A percentile compares a stretch with the other conserved stretches of the same genome.
These are phyloP conservation scores for Dryas drummondii DNA, from an alignment of 306 rosid species.

Conservation along the genomic window DNA sequence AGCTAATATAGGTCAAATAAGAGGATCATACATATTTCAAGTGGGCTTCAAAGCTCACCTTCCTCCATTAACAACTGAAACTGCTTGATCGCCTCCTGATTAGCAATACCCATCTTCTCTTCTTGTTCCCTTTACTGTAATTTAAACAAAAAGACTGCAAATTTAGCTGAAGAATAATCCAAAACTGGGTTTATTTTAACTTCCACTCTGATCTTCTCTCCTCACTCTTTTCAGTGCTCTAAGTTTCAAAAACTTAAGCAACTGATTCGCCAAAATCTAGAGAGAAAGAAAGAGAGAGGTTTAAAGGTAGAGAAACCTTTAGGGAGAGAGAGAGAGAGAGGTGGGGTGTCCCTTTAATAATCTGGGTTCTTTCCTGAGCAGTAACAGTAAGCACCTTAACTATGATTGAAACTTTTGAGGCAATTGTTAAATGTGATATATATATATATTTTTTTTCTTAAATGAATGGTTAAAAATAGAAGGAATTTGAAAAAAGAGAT, in stretches of 20 bases:
- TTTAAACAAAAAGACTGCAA: constrained; percentile 8
- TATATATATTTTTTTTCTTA: background rate
- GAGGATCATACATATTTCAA: constrained; percentile 20
- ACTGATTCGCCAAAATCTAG: constrained; percentile 18
- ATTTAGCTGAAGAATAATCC: constrained; percentile 22
- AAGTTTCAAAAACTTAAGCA: constrained; percentile 6
- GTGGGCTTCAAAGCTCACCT: constrained; percentile 37
- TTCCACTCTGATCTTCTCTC: constrained; percentile 15
- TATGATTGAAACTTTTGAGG: background rate
- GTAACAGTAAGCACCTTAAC: background rate
- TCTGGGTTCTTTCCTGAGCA: constrained; percentile 3
- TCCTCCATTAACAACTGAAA: constrained; percentile 61
- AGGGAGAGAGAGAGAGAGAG: background rate
- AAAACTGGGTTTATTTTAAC: constrained; percentile 28
- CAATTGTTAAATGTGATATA: constrained; percentile 5
- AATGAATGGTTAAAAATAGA: constrained; percentile 6
- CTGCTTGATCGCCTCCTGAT: constrained; percentile 79
- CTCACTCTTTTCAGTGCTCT: constrained; percentile 16
- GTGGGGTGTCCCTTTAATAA: background rate
- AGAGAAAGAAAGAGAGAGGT: constrained; percentile 14
- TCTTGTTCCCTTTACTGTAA: constrained; percentile 16
- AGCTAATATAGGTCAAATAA: constrained; percentile 36
- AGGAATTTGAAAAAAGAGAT: background rate
- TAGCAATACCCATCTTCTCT: constrained; percentile 54
- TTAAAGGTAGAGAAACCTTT: background rate